Base-by-base conservation (phyloP, 805 yeast species). In the Candida vartiovaarae region DNA sequence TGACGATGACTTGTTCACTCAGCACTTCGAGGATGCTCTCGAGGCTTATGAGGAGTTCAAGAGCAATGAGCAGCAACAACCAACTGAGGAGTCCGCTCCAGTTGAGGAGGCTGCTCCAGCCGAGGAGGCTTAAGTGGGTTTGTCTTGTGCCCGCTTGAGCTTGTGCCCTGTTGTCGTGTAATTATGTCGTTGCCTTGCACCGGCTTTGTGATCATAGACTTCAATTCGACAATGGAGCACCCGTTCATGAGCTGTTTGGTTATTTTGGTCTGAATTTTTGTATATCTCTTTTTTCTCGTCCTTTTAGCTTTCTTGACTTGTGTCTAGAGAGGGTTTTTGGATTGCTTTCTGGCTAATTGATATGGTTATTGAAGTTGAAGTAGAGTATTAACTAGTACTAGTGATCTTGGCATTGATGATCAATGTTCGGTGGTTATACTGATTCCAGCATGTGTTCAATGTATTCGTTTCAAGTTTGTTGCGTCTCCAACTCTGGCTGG, bases 11-110 rank as follows among this genome's bases (percentile, higher is more conserved):
- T 78, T 84, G 57, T 86, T 93, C 75, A 82, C 82, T 73, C 80
- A 81, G 67, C 95, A 89, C 68, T 88, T 91, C 64, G 84, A 83
- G 60, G 98, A 91, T 69, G 99, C 99, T 56, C 78, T 83, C 59
- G 79, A 83, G 70, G 97, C 97, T 63, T 91, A 87, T 71, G 89
- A 87, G 72, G 87, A 84, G 62, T 90, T 84, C 79, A 82, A 85
- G 72, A 81, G 46, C 43, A 36, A 46, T 32, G 47, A 46, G 38
- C 51, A 48, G 39, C 24, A 37, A 33, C 46, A 49, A 24, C 47
- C 51, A 30, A 40, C 47, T 33, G 49, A 43, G 28, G 44, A 42
- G 38, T 45, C 55, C 29, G 41, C 49, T 36, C 47, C 55, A 33
- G 41, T 48, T 36, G 51, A 43, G 30, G 46, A 44, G 38, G 34